Evolutionary conservation across 352 stramenopile species (phyloP).

Genomic region (Pythium scleroteichum): DNA sequence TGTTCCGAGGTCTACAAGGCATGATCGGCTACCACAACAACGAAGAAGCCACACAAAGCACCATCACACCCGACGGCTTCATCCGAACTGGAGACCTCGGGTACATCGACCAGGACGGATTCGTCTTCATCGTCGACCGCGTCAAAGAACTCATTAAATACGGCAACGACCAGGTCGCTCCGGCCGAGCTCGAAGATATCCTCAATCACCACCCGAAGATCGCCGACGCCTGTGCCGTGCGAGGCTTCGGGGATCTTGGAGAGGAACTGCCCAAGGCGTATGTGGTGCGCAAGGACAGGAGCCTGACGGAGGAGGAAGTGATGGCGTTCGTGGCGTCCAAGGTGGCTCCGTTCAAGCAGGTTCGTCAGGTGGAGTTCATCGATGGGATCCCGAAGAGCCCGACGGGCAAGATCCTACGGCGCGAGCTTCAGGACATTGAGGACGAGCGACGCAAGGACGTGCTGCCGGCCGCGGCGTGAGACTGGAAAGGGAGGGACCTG

Average conservation of each 20-base stretch:
- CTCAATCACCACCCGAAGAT: conserved; percentile 74
- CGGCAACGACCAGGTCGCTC: conserved; percentile 90
- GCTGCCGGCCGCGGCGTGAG: neutral
- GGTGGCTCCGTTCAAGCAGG: conserved; percentile 72
- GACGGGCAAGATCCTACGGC: conserved; percentile 92
- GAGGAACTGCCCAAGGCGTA: conserved; percentile 93
- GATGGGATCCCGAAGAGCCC: conserved; percentile 90
- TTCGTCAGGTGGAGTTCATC: conserved; percentile 81
- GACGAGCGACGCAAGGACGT: neutral
- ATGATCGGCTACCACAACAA: conserved; percentile 86
- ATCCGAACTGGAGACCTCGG: conserved; percentile 90
- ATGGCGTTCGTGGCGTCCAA: conserved; percentile 73
- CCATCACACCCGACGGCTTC: conserved; percentile 78
- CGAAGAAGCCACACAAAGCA: conserved; percentile 76
- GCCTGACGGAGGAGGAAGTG: conserved; percentile 57
- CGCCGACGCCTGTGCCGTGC: conserved; percentile 48
- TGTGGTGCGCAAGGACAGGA: conserved; percentile 72
- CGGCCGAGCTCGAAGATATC: conserved; percentile 91
- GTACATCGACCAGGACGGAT: conserved; percentile 93
- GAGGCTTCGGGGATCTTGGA: conserved; percentile 45
- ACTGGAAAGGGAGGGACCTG: too few relatives aligned
- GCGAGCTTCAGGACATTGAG: conserved; percentile 52
- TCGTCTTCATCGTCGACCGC: conserved; percentile 91
- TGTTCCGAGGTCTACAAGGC: conserved; percentile 45
- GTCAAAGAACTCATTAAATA: conserved; percentile 97